A percentile compares a stretch with the other conserved stretches of the same genome.
phyloP scores from a whole-genome alignment of 768 basidiomycete genomes.

The Phlegmacium glaucopus region DNA sequence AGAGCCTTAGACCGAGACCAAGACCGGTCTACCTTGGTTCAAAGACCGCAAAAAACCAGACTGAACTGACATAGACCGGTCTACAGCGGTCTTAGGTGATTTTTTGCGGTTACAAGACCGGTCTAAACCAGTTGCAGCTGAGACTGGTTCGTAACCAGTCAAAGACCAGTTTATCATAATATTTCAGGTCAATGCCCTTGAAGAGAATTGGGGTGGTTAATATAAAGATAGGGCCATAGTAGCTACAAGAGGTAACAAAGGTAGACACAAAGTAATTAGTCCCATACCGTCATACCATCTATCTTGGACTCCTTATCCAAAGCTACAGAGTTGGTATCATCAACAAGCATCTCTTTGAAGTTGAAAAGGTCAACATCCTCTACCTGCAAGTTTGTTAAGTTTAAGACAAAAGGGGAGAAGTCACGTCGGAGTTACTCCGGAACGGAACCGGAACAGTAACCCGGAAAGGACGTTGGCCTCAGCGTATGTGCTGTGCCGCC shows the following conservation, averaged over 20 bases:
- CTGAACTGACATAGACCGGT: constrained; percentile 6
- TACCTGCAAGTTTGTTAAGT: no score
- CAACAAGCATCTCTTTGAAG: constrained; percentile 8
- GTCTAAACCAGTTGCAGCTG: constrained; percentile 8
- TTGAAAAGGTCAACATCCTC: constrained; percentile 4
- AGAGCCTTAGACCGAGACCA: constrained; percentile 2
- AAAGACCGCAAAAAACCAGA: constrained; percentile 3
- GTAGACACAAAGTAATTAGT: no score
- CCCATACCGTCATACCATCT: no score
- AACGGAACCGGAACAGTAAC: no score
- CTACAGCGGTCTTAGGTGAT: constrained; percentile 2
- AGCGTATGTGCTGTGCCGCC: no score
- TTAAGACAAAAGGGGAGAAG: no score
- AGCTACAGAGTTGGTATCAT: constrained; percentile 3
- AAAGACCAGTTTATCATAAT: constrained; percentile 5
- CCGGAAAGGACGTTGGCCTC: no score
- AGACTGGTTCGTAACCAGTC: constrained; percentile 7
- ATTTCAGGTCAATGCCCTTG: no score
- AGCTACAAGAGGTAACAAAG: no score
- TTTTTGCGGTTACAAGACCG: constrained; percentile 5
- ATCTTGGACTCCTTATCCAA: constrained; percentile 7
- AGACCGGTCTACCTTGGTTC: constrained; percentile 2
- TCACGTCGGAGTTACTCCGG: no score
- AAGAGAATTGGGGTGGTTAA: no score
- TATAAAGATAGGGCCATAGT: no score